These are phyloP conservation scores for Baorangia bicolor DNA, from an alignment of 768 basidiomycete genomes.

Conservation along the genomic window DNA sequence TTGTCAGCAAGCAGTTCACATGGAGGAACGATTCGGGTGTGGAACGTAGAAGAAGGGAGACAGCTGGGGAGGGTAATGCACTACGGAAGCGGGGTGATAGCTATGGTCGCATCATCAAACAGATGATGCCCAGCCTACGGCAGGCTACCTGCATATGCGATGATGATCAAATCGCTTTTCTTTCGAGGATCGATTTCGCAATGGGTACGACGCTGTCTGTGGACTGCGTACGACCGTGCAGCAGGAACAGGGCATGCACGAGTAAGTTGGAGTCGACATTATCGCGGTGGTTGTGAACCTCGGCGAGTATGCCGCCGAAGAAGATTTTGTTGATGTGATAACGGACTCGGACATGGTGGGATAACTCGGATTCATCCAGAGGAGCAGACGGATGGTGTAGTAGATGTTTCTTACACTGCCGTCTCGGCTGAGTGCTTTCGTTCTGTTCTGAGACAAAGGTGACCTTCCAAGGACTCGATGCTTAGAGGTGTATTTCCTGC, in stretches of 20 bases:
- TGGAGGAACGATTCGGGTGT: neutral
- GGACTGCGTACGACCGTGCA: slow-evolving; percentile 26
- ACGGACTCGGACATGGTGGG: slow-evolving; percentile 19
- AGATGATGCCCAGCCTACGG: neutral
- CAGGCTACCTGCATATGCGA: slow-evolving; percentile 26
- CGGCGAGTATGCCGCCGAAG: slow-evolving; percentile 28
- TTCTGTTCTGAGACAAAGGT: neutral
- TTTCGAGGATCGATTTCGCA: slow-evolving; percentile 25
- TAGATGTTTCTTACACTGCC: neutral
- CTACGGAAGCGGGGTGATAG: neutral
- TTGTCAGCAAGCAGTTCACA: neutral
- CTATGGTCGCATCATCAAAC: neutral
- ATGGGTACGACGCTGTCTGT: slow-evolving; percentile 10
- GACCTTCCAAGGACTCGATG: no score
- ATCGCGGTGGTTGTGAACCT: slow-evolving; percentile 25
- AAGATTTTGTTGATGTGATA: slow-evolving; percentile 10
- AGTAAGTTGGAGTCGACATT: slow-evolving; percentile 18
- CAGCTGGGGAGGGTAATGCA: neutral
- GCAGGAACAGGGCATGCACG: slow-evolving; percentile 27
- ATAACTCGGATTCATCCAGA: neutral
- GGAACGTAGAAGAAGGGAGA: neutral
- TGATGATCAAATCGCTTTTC: slow-evolving; percentile 28
- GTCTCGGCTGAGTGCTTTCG: no score
- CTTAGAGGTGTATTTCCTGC: no score
- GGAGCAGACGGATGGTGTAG: neutral